phyloP scores from a whole-genome alignment of 345 rosid genomes.

The Pelargonium nanum region DNA sequence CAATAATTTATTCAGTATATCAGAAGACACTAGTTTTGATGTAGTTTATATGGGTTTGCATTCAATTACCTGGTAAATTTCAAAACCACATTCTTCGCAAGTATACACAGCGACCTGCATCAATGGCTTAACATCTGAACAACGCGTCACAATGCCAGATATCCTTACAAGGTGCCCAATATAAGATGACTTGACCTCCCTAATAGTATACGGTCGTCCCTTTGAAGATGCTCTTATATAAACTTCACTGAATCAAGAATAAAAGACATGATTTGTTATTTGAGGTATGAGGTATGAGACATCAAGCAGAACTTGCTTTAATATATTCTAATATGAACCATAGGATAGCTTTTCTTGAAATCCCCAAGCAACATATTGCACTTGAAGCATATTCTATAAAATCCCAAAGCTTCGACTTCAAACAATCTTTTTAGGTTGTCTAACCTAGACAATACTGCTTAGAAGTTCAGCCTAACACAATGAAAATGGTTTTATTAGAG shows the following conservation, averaged over 20 bases:
- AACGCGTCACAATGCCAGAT: conserved; percentile 92
- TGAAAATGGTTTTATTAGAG: conserved; percentile 4
- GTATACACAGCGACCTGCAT: conserved; percentile 98
- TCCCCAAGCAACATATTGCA: no score
- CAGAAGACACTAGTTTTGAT: neutral
- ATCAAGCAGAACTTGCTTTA: neutral
- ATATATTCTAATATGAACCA: neutral
- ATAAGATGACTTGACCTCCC: conserved; percentile 90
- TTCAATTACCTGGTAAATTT: conserved; percentile 75
- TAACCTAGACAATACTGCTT: neutral
- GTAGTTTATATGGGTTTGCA: neutral
- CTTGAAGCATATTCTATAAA: no score
- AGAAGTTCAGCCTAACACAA: neutral
- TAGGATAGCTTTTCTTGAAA: no score
- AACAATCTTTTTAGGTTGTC: neutral
- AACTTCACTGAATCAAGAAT: conserved; percentile 62
- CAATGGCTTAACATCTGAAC: conserved; percentile 97
- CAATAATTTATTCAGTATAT: neutral
- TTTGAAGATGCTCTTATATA: conserved; percentile 75
- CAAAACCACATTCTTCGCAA: conserved; percentile 93
- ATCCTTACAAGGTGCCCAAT: conserved; percentile 87
- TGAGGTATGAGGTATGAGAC: neutral
- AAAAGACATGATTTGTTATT: conserved; percentile 2
- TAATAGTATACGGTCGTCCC: conserved; percentile 64
- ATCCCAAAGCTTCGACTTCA: neutral